Percentiles rank a stretch among this genome's conserved stretches.
These are phyloP conservation scores for Syncephalastrum contaminatum DNA, from an alignment of 371 early-diverging fungal genomes.

Conservation along the genomic window DNA sequence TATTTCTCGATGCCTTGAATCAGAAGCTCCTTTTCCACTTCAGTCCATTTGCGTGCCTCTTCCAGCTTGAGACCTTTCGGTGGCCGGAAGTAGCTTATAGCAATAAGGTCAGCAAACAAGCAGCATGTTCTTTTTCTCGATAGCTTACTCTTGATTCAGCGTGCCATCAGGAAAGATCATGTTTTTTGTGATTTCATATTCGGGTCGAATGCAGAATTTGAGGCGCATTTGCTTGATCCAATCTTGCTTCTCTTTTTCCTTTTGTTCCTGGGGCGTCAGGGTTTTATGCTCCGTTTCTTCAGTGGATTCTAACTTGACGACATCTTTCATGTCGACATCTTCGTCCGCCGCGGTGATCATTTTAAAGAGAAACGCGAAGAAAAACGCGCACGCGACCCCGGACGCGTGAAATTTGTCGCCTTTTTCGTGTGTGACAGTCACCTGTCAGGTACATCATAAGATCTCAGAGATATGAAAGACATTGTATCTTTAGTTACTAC, in stretches of 20 bases:
- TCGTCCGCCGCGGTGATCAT: background rate
- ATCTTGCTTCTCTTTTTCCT: conserved; percentile 55
- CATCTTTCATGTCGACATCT: conserved; percentile 5
- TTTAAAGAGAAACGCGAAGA: background rate
- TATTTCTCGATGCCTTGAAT: conserved; percentile 81
- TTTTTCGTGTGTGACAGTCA: too few relatives aligned
- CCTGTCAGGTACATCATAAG: too few relatives aligned
- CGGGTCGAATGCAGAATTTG: conserved; percentile 79
- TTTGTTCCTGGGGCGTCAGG: conserved; percentile 10
- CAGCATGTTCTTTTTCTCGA: background rate
- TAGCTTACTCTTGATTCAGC: conserved; percentile 81
- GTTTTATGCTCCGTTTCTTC: background rate
- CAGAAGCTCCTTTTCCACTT: conserved; percentile 70
- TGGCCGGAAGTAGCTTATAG: conserved; percentile 75
- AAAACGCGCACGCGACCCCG: background rate
- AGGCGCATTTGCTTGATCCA: conserved; percentile 81
- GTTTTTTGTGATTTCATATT: conserved; percentile 76
- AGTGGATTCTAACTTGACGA: conserved; percentile 1
- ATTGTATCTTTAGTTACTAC: too few relatives aligned
- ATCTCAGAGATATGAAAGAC: too few relatives aligned
- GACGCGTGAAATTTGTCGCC: too few relatives aligned
- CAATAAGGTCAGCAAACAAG: background rate
- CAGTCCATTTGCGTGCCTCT: conserved; percentile 80
- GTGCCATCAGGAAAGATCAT: conserved; percentile 82
- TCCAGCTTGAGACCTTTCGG: conserved; percentile 57